A percentile compares a stretch with the other conserved stretches of the same genome.
phyloP scores from a whole-genome alignment of 768 basidiomycete species.

The Lactarius pseudohatsudake region DNA sequence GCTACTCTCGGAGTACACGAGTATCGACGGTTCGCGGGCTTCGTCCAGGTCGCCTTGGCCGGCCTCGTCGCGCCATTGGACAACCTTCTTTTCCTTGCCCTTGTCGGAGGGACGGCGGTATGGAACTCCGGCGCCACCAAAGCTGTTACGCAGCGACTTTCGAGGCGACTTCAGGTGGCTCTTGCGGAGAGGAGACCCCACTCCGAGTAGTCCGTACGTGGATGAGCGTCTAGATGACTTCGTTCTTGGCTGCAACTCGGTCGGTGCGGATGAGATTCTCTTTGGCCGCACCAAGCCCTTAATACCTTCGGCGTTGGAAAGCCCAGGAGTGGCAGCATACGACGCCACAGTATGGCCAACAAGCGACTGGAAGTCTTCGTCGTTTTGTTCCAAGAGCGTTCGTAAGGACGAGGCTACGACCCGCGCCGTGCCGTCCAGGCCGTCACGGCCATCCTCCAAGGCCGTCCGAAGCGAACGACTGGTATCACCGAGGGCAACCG shows the following conservation, averaged over 20 bases:
- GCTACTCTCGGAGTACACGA: slow-evolving; percentile 29
- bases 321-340: slow-evolving; percentile 45
- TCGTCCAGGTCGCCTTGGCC: slow-evolving; percentile 83
- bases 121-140: slow-evolving; percentile 46
- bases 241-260: slow-evolving; percentile 39
- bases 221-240: slow-evolving; percentile 46
- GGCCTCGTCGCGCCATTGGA: slow-evolving; percentile 86
- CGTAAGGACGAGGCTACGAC: slow-evolving; percentile 53
- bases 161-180: slow-evolving; percentile 39
- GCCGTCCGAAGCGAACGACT: slow-evolving; percentile 45
- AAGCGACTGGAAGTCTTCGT: slow-evolving; percentile 64
- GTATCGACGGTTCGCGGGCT: slow-evolving; percentile 38
- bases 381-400: slow-evolving; percentile 62
- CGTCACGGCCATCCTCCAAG: slow-evolving; percentile 40
- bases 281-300: slow-evolving; percentile 48
- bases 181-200: slow-evolving; percentile 46
- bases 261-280: slow-evolving; percentile 50
- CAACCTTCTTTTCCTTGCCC: slow-evolving; percentile 60
- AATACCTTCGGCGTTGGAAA: slow-evolving; percentile 47
- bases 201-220: slow-evolving; percentile 40
- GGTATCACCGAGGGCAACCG: slow-evolving; percentile 65
- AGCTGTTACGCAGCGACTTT: slow-evolving; percentile 40
- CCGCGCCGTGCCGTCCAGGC: slow-evolving; percentile 41
- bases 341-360: slow-evolving; percentile 65
- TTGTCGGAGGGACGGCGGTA: slow-evolving; percentile 66